These are phyloP conservation scores for Rhizopus delemar DNA, from an alignment of 371 early-diverging fungal species.

Conservation along the genomic window DNA sequence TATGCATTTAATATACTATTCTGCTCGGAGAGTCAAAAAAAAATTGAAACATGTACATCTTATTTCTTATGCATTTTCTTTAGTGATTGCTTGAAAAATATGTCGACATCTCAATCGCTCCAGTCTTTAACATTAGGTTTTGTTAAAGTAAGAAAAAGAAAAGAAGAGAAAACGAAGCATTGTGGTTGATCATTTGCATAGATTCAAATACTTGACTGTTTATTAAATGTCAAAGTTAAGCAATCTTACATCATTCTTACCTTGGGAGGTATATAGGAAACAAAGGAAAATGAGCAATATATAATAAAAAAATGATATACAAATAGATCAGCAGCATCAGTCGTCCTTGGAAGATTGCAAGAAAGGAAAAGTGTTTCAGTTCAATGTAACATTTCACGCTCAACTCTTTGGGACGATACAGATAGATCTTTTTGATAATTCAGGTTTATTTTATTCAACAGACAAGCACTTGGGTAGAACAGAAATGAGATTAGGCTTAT, in stretches of 20 bases:
- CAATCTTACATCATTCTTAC: conserved; percentile 45
- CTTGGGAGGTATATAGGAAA: conserved; percentile 42
- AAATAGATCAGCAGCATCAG: conserved; percentile 63
- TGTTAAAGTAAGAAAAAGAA: conserved; percentile 63
- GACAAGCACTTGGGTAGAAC: conserved; percentile 76
- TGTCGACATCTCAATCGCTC: neutral
- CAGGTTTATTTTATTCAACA: conserved; percentile 50
- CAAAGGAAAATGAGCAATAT: neutral
- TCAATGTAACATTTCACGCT: conserved; percentile 71
- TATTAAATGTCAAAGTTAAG: conserved; percentile 42
- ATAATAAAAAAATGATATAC: neutral
- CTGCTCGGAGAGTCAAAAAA: too few relatives aligned
- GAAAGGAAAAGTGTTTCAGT: conserved; percentile 73
- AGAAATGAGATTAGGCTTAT: conserved; percentile 65
- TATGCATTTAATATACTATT: too few relatives aligned
- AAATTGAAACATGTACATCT: too few relatives aligned
- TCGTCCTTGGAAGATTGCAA: conserved; percentile 72
- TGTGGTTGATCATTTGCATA: conserved; percentile 9
- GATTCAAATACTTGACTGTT: conserved; percentile 40
- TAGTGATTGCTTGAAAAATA: too few relatives aligned
- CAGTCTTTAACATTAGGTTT: conserved; percentile 79
- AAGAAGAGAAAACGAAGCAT: neutral
- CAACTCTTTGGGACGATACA: conserved; percentile 77
- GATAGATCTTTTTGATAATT: conserved; percentile 72
- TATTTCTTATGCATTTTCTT: too few relatives aligned